These are phyloP conservation scores for Boletellus deceptivus DNA, from an alignment of 1,284 basidiomycete species.

Conservation along the genomic window DNA sequence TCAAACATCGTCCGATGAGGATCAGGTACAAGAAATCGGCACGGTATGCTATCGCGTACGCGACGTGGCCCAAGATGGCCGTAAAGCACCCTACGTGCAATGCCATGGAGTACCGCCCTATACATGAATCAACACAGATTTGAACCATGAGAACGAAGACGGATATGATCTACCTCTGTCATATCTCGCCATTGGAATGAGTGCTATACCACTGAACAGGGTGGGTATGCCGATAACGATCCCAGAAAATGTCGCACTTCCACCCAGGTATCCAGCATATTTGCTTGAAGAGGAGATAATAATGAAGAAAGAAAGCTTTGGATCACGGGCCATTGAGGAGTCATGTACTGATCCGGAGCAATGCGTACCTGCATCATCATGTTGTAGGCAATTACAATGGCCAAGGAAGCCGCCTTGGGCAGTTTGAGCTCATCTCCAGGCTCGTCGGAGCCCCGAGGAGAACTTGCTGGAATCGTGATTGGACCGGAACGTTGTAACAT, in stretches of 20 bases:
- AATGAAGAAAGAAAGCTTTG: constrained; percentile 64
- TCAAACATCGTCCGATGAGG: constrained; percentile 46
- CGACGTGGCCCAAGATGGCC: constrained; percentile 42
- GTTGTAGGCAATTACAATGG: constrained; percentile 44
- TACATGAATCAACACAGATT: not conserved
- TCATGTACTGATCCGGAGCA: not conserved
- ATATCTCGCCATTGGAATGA: constrained; percentile 55
- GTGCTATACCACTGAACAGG: constrained; percentile 38
- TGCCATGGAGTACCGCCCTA: constrained; percentile 52
- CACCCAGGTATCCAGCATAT: constrained; percentile 63
- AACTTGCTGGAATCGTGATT: not conserved
- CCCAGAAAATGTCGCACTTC: constrained; percentile 64
- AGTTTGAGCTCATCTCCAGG: constrained; percentile 44
- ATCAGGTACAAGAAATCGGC: constrained; percentile 49
- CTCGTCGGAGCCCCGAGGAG: not conserved
- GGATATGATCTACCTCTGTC: constrained; percentile 47
- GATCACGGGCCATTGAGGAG: not conserved
- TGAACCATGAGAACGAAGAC: not conserved
- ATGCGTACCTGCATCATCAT: constrained; percentile 44
- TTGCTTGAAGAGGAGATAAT: constrained; percentile 63
- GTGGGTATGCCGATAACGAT: constrained; percentile 63
- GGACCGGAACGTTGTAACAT: constrained; percentile 7
- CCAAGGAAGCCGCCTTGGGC: constrained; percentile 43
- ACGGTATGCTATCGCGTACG: constrained; percentile 47
- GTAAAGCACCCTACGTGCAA: constrained; percentile 44